phyloP scores from a whole-genome alignment of 2,329 filamentous ascomycete genomes.

The Dothistroma septosporum region DNA sequence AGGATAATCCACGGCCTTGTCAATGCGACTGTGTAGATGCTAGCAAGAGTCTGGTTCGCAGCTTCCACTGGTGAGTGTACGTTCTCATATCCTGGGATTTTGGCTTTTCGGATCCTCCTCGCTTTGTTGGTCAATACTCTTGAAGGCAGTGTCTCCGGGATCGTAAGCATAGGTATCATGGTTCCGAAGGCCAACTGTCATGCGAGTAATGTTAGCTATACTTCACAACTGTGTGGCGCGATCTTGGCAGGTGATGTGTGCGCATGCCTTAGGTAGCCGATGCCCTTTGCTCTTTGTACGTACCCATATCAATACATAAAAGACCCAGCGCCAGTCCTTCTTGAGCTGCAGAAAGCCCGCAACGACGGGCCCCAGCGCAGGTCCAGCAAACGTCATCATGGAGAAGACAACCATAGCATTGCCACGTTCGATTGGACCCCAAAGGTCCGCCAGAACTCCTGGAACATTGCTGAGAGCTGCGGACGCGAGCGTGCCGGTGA shows the following conservation, averaged over 20 bases:
- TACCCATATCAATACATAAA: slow-evolving; percentile 39
- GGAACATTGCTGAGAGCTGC: slow-evolving; percentile 41
- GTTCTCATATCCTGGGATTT: slow-evolving; percentile 51
- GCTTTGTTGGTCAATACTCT: slow-evolving; percentile 53
- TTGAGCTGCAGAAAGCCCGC: slow-evolving; percentile 55
- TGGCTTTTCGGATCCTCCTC: slow-evolving; percentile 44
- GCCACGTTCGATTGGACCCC: slow-evolving; percentile 37
- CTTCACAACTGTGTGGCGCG: too few relatives aligned
- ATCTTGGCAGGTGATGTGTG: too few relatives aligned
- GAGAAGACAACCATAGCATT: slow-evolving; percentile 53
- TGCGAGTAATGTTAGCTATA: too few relatives aligned
- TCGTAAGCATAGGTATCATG: slow-evolving; percentile 45
- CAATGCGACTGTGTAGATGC: slow-evolving; percentile 50
- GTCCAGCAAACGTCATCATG: slow-evolving; percentile 46
- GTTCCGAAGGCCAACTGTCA: slow-evolving; percentile 30
- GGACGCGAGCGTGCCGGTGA: slow-evolving; percentile 53
- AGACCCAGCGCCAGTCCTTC: slow-evolving; percentile 44
- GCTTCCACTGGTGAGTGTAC: slow-evolving; percentile 50
- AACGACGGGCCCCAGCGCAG: slow-evolving; percentile 49
- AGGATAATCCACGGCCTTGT: slow-evolving; percentile 53
- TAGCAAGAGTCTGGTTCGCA: slow-evolving; percentile 40
- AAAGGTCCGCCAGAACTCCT: slow-evolving; percentile 50
- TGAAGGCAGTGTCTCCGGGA: slow-evolving; percentile 55
- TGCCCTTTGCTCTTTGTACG: too few relatives aligned
- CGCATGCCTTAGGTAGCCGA: too few relatives aligned